A percentile compares a stretch with the other conserved stretches of the same genome.
Evolutionary conservation across 78 protist species (phyloP).

Genomic region (Dictyostelium citrinum): DNA sequence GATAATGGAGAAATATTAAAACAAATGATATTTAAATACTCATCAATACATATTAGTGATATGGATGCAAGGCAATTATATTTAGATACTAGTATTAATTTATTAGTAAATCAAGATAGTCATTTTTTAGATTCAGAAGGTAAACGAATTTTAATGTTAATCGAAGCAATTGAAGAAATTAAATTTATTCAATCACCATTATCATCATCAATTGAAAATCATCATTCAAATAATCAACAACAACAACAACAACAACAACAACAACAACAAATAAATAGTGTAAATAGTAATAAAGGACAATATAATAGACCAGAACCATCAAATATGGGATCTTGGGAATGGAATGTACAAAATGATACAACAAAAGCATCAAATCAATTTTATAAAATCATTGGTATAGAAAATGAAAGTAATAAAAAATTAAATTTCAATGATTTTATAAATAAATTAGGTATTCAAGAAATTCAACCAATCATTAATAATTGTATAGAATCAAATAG

Average conservation of each 20-base stretch:
- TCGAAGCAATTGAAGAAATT: neutral
- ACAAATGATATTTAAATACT: neutral
- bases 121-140: neutral
- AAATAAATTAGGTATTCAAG: neutral
- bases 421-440: conserved; percentile 6
- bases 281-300: neutral
- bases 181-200: neutral
- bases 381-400: conserved; percentile 22
- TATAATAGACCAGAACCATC: conserved; percentile 26
- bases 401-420: neutral
- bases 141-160: neutral
- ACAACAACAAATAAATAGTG: no score
- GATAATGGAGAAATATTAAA: neutral
- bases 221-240: neutral
- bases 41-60: neutral
- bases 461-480: neutral
- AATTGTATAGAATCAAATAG: neutral
- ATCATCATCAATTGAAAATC: neutral
- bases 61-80: neutral
- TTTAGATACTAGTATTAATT: neutral
- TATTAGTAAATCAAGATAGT: neutral
- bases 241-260: no score
- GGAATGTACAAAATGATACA: neutral
- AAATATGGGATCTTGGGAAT: conserved; percentile 56
- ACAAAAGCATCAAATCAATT: conserved; percentile 51